phyloP scores from a whole-genome alignment of 768 basidiomycete species.

The Pleurotus cornucopiae region DNA sequence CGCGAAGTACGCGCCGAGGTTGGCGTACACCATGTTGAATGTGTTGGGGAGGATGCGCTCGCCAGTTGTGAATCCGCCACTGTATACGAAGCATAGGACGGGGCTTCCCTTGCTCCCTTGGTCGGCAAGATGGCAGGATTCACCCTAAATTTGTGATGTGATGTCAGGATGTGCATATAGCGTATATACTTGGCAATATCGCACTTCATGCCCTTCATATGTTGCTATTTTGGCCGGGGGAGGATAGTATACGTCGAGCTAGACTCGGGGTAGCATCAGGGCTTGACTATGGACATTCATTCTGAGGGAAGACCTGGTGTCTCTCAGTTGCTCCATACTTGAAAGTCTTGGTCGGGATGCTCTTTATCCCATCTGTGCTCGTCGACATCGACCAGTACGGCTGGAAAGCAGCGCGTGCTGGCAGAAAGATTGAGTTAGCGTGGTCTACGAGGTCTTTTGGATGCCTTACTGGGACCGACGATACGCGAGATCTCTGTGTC shows the following conservation, averaged over 20 bases:
- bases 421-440: not conserved
- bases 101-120: conserved; percentile 23
- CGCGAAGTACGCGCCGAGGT: conserved; percentile 60
- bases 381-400: conserved; percentile 30
- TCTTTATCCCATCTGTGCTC: conserved; percentile 46
- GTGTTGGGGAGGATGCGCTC: conserved; percentile 41
- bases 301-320: conserved; percentile 34
- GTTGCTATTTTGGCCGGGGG: conserved; percentile 20
- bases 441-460: not conserved
- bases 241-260: conserved; percentile 72
- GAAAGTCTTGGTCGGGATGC: conserved; percentile 50
- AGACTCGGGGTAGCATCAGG: not conserved
- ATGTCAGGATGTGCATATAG: too few relatives aligned
- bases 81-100: conserved; percentile 62
- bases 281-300: not conserved
- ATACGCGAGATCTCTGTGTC: conserved; percentile 26
- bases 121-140: too few relatives aligned
- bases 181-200: too few relatives aligned
- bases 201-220: too few relatives aligned
- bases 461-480: conserved; percentile 28
- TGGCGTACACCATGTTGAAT: conserved; percentile 47
- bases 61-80: conserved; percentile 58
- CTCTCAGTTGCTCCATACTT: conserved; percentile 49
- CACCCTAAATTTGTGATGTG: too few relatives aligned
- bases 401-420: conserved; percentile 45